Percentiles rank a stretch among this genome's conserved stretches.
phyloP scores from a whole-genome alignment of 2,329 filamentous ascomycete genomes.

The Talaromyces albobiverticillius region DNA sequence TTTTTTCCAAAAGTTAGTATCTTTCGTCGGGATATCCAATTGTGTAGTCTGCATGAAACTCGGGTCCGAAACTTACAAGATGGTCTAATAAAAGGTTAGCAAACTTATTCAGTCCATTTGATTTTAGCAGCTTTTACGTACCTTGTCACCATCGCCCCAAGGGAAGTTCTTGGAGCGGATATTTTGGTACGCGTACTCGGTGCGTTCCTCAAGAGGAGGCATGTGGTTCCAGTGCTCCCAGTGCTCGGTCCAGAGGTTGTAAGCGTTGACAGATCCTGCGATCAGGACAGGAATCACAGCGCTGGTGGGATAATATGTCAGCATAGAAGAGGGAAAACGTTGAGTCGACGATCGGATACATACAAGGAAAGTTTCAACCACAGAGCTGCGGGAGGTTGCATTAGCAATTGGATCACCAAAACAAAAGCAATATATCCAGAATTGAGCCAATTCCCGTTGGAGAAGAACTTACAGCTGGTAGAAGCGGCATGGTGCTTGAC shows the following conservation, averaged over 20 bases:
- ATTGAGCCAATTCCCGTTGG: conserved; percentile 7
- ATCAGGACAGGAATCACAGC: conserved; percentile 70
- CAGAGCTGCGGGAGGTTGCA: conserved; percentile 60
- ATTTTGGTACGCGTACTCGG: conserved; percentile 97
- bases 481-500: conserved; percentile 86
- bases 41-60: not conserved
- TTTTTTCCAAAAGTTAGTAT: conserved; percentile 13
- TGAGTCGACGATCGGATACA: conserved; percentile 35
- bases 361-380: conserved; percentile 99
- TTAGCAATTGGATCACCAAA: conserved; percentile 20
- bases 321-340: conserved; percentile 3
- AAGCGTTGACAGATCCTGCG: conserved; percentile 76
- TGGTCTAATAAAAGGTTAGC: conserved; percentile 46
- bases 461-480: conserved; percentile 68
- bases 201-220: conserved; percentile 82
- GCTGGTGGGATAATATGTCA: conserved; percentile 47
- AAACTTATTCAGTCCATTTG: conserved; percentile 8
- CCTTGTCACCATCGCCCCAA: conserved; percentile 96
- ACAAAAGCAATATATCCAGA: not conserved
- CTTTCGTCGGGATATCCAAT: not conserved
- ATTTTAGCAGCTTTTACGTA: conserved; percentile 37
- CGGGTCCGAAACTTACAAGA: conserved; percentile 57
- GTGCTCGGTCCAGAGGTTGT: conserved; percentile 88
- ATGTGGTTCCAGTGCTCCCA: conserved; percentile 93
- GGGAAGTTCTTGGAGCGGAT: conserved; percentile 93